A percentile compares a stretch with the other conserved stretches of the same genome.
Evolutionary conservation across 176 grass and related monocot species (phyloP).

Genomic region (Bothriochloa decipiens): DNA sequence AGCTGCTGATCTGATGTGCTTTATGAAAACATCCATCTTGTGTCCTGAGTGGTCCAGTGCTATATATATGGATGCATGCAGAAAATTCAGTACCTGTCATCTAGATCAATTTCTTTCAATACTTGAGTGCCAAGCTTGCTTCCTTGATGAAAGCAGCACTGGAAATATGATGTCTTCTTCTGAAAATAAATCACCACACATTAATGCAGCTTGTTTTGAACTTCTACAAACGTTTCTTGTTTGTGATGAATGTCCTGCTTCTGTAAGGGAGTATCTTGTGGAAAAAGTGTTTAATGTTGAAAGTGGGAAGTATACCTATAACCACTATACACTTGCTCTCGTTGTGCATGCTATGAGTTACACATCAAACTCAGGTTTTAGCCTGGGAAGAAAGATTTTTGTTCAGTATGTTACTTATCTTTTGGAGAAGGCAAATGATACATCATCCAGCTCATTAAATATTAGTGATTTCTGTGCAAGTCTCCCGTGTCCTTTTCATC

Average conservation of each 20-base stretch:
- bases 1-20: constrained; percentile 76
- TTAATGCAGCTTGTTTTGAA: constrained; percentile 78
- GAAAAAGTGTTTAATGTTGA: constrained; percentile 81
- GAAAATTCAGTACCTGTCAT: constrained; percentile 64
- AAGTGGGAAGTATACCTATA: constrained; percentile 75
- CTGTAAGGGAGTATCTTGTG: constrained; percentile 73
- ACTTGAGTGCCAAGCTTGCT: constrained; percentile 57
- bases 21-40: constrained; percentile 74
- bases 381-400: constrained; percentile 70
- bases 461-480: constrained; percentile 58
- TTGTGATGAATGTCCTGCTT: constrained; percentile 61
- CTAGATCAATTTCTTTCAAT: constrained; percentile 81
- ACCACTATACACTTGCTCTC: constrained; percentile 74
- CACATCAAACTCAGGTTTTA: constrained; percentile 54
- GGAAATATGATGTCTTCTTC: constrained; percentile 37
- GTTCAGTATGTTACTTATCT: constrained; percentile 64
- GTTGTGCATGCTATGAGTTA: constrained; percentile 69
- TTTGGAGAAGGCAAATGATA: constrained; percentile 64
- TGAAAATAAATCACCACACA: constrained; percentile 40
- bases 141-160: constrained; percentile 60
- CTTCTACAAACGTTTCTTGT: constrained; percentile 67
- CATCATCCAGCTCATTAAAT: constrained; percentile 44
- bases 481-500: constrained; percentile 83
- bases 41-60: constrained; percentile 68
- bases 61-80: constrained; percentile 72